These are phyloP conservation scores for Hanseniaspora taiwanica DNA, from an alignment of 805 yeast species.

Conservation along the genomic window DNA sequence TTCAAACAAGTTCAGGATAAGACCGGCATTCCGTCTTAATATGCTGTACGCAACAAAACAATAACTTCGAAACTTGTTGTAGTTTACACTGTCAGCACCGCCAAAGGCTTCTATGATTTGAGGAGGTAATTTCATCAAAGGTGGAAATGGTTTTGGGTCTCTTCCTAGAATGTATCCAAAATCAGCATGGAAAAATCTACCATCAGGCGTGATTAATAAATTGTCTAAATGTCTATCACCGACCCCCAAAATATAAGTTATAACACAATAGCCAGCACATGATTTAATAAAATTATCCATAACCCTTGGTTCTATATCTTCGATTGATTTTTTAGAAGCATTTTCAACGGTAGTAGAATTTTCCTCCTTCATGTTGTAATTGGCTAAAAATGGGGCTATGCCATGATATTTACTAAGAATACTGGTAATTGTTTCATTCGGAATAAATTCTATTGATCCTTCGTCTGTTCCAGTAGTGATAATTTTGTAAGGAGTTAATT, in stretches of 20 bases:
- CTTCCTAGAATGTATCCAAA: conserved; percentile 93
- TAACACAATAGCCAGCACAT: conserved; percentile 96
- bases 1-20: conserved; percentile 82
- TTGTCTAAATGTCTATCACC: conserved; percentile 97
- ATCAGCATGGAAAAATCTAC: conserved; percentile 94
- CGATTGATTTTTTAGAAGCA: too few species aligned
- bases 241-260: conserved; percentile 86
- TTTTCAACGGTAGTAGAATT: conserved; percentile 19
- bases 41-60: conserved; percentile 92
- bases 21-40: conserved; percentile 74
- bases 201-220: conserved; percentile 64
- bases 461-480: conserved; percentile 83
- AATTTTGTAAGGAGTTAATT: conserved; percentile 78
- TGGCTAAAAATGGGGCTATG: conserved; percentile 55
- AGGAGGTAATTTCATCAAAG: conserved; percentile 92
- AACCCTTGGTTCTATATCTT: conserved; percentile 39
- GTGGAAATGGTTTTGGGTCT: conserved; percentile 98
- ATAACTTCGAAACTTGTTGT: conserved; percentile 74
- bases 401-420: conserved; percentile 65
- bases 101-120: conserved; percentile 98
- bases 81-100: conserved; percentile 75
- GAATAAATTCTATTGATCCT: conserved; percentile 90
- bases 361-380: conserved; percentile 45
- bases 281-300: conserved; percentile 93
- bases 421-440: conserved; percentile 76